A percentile compares a stretch with the other conserved stretches of the same genome.
Evolutionary conservation across 108 stramenopile species (phyloP).

Genomic region (Nannochloropsis gaditana): DNA sequence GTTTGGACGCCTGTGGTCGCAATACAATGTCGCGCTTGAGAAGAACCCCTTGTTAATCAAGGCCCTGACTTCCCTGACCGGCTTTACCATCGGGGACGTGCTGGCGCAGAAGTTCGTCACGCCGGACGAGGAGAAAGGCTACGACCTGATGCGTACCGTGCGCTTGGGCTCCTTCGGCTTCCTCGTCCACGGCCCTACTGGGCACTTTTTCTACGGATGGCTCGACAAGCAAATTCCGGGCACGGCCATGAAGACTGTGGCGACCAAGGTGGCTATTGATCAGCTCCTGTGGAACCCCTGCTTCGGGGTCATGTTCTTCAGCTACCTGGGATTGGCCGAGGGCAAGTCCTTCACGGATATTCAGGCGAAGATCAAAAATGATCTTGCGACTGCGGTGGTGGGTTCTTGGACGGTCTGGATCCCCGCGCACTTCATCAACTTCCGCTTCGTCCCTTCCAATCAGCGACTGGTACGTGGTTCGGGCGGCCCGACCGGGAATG

Average conservation of each 20-base stretch:
- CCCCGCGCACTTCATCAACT: conserved; percentile 90
- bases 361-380: conserved; percentile 79
- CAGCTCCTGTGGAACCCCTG: conserved; percentile 77
- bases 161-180: conserved; percentile 83
- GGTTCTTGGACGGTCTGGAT: conserved; percentile 94
- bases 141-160: conserved; percentile 81
- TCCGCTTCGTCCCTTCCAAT: conserved; percentile 86
- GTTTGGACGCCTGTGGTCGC: conserved; percentile 56
- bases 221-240: conserved; percentile 78
- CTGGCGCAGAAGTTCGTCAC: conserved; percentile 94
- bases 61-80: conserved; percentile 87
- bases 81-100: conserved; percentile 89
- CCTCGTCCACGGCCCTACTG: conserved; percentile 93
- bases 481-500: background rate
- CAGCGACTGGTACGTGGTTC: conserved; percentile 60
- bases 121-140: conserved; percentile 62
- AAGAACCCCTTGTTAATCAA: conserved; percentile 83
- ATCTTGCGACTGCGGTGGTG: conserved; percentile 83
- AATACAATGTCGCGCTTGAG: conserved; percentile 85
- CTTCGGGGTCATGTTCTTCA: conserved; percentile 95
- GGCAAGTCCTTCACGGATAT: conserved; percentile 78
- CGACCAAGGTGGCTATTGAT: conserved; percentile 85
- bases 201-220: conserved; percentile 98
- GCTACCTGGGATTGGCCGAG: conserved; percentile 85
- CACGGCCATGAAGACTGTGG: conserved; percentile 56